Percentiles rank a stretch among this genome's conserved stretches.
Conservation (phyloP, 495 filamentous ascomycete species). For the Mytilinidion resinicola region DNA sequence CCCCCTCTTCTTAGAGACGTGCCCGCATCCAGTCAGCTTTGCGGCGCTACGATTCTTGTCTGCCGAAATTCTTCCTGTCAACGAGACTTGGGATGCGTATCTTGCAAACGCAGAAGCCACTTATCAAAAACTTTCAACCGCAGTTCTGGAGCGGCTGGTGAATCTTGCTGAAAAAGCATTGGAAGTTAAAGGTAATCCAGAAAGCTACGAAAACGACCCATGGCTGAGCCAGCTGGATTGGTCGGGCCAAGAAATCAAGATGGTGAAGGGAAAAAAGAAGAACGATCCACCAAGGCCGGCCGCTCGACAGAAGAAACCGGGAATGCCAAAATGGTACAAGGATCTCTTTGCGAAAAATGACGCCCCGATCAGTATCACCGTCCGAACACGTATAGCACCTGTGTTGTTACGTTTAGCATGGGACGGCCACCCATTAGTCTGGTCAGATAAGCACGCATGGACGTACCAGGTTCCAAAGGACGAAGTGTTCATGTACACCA, state of each 20-base stretch:
- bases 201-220: slow-evolving; percentile 66
- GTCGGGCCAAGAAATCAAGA: slow-evolving; percentile 84
- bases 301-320: slow-evolving; percentile 82
- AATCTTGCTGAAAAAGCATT: slow-evolving; percentile 69
- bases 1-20: slow-evolving; percentile 76
- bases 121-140: slow-evolving; percentile 69
- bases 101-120: slow-evolving; percentile 73
- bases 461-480: slow-evolving; percentile 70
- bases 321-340: slow-evolving; percentile 95
- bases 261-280: slow-evolving; percentile 87
- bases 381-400: slow-evolving; percentile 82
- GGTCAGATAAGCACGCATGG: slow-evolving; percentile 91
- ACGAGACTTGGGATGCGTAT: slow-evolving; percentile 81
- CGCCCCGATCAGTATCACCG: slow-evolving; percentile 65
- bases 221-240: slow-evolving; percentile 95
- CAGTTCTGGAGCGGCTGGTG: slow-evolving; percentile 64
- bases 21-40: slow-evolving; percentile 96
- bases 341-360: slow-evolving; percentile 67
- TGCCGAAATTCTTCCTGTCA: slow-evolving; percentile 83
- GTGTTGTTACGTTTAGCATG: slow-evolving; percentile 78
- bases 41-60: slow-evolving; percentile 87
- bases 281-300: slow-evolving; percentile 68
- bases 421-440: slow-evolving; percentile 83
- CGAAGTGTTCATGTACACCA: slow-evolving; percentile 57
- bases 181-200: slow-evolving; percentile 59